These are phyloP conservation scores for Jamesozyma rosinii DNA, from an alignment of 805 yeast genomes.

Conservation along the genomic window DNA sequence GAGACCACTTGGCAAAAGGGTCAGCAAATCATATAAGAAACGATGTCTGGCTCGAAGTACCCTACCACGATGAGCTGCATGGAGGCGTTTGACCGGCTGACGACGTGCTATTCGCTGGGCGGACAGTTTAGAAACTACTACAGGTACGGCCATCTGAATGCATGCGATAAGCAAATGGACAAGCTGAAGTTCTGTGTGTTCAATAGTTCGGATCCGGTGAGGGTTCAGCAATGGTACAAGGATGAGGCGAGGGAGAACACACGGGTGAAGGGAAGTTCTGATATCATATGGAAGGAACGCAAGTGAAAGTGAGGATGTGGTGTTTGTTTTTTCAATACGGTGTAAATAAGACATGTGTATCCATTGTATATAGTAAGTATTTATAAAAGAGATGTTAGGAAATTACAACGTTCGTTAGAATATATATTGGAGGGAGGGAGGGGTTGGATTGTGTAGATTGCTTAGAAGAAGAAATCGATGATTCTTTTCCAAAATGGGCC, in stretches of 20 bases:
- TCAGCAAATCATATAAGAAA: too few relatives aligned
- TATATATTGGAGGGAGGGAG: too few relatives aligned
- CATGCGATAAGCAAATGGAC: constrained; percentile 59
- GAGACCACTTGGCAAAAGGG: too few relatives aligned
- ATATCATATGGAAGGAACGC: constrained; percentile 84
- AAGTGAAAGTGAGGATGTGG: not conserved
- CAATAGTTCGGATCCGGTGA: constrained; percentile 44
- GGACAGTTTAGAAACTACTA: constrained; percentile 82
- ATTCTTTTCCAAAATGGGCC: constrained; percentile 22
- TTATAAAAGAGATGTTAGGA: too few relatives aligned
- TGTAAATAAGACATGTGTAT: too few relatives aligned
- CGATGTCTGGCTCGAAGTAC: constrained; percentile 9
- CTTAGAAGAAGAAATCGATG: constrained; percentile 27
- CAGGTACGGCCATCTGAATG: constrained; percentile 67
- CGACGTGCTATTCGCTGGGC: constrained; percentile 81
- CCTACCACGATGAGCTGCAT: constrained; percentile 56
- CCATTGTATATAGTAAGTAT: too few relatives aligned
- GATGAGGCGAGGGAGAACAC: constrained; percentile 46
- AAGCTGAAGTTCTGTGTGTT: constrained; percentile 75
- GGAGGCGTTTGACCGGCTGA: constrained; percentile 79
- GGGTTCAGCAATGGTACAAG: constrained; percentile 67
- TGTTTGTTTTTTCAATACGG: too few relatives aligned
- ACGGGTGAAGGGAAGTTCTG: constrained; percentile 62
- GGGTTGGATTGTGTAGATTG: too few relatives aligned
- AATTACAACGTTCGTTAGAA: too few relatives aligned